Percentiles rank a stretch among this genome's conserved stretches.
phyloP scores from a whole-genome alignment of 345 rosid genomes.

The Lepidium sativum region DNA sequence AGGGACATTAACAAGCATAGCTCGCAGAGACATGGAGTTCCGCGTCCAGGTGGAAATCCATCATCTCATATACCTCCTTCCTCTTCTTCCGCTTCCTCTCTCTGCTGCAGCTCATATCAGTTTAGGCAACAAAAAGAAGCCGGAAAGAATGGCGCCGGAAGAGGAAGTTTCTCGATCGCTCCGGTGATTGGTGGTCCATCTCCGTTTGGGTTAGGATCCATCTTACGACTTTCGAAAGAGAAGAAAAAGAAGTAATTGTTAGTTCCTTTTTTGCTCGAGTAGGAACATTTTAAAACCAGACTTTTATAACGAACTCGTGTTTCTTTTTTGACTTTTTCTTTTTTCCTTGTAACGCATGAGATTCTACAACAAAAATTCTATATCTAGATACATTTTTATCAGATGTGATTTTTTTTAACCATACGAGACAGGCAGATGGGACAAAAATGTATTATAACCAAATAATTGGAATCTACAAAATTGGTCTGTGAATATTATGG shows the following conservation, averaged over 20 bases:
- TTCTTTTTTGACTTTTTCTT: neutral
- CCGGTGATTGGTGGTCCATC: slow-evolving; percentile 65
- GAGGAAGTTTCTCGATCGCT: slow-evolving; percentile 39
- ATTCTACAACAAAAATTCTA: neutral
- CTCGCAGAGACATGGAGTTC: slow-evolving; percentile 28
- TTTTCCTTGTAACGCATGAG: neutral
- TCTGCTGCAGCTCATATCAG: slow-evolving; percentile 29
- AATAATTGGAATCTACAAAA: neutral
- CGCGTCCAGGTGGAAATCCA: slow-evolving; percentile 4
- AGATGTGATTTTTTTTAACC: neutral
- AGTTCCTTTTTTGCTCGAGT: neutral
- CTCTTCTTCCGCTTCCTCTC: slow-evolving; percentile 13
- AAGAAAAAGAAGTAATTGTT: slow-evolving; percentile 30
- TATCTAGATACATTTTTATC: neutral
- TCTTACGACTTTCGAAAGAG: slow-evolving; percentile 45
- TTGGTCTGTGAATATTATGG: neutral
- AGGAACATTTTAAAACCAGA: neutral
- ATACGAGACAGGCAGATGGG: neutral
- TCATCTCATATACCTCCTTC: slow-evolving; percentile 25
- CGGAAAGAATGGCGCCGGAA: slow-evolving; percentile 28
- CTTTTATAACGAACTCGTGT: neutral
- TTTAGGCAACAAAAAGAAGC: slow-evolving; percentile 39
- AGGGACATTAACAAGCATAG: slow-evolving; percentile 37
- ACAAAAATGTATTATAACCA: neutral
- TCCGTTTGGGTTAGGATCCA: slow-evolving; percentile 56